These are phyloP conservation scores for Gossypium turneri DNA, from an alignment of 345 rosid genomes.

Conservation along the genomic window DNA sequence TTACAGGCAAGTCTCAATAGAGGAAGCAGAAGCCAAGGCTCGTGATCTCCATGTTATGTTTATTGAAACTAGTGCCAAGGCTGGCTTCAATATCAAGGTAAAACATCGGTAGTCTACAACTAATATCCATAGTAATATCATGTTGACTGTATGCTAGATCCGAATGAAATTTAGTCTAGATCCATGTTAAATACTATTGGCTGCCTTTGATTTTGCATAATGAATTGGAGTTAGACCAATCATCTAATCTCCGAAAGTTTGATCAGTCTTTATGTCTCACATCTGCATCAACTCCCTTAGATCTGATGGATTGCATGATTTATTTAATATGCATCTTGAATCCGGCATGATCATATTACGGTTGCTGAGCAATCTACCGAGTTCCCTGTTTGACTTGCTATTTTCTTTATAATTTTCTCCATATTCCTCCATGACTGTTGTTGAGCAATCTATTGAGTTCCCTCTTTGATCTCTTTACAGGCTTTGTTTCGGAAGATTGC, in stretches of 20 bases:
- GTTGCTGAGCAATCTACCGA: background rate
- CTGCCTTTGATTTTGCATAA: background rate
- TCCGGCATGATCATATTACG: background rate
- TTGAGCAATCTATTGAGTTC: background rate
- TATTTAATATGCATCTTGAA: constrained; percentile 5
- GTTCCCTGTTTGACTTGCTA: background rate
- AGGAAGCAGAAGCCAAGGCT: constrained; percentile 85
- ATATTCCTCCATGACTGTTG: background rate
- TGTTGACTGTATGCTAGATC: background rate
- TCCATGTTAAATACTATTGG: background rate
- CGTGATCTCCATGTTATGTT: constrained; percentile 82
- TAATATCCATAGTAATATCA: background rate
- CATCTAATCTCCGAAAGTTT: constrained; percentile 6
- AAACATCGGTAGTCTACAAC: background rate
- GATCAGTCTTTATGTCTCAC: background rate
- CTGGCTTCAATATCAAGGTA: constrained; percentile 94
- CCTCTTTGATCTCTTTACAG: constrained; percentile 29
- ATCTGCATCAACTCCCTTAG: background rate
- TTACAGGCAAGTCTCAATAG: constrained; percentile 87
- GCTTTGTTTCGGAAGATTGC: constrained; percentile 88
- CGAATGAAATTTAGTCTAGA: background rate
- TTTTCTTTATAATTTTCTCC: background rate
- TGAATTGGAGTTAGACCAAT: background rate
- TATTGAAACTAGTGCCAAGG: constrained; percentile 92
- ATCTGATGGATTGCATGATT: background rate